Base-by-base conservation (phyloP, 2,329 filamentous ascomycete genomes). In the Mycosphaerelloides madeirae region DNA sequence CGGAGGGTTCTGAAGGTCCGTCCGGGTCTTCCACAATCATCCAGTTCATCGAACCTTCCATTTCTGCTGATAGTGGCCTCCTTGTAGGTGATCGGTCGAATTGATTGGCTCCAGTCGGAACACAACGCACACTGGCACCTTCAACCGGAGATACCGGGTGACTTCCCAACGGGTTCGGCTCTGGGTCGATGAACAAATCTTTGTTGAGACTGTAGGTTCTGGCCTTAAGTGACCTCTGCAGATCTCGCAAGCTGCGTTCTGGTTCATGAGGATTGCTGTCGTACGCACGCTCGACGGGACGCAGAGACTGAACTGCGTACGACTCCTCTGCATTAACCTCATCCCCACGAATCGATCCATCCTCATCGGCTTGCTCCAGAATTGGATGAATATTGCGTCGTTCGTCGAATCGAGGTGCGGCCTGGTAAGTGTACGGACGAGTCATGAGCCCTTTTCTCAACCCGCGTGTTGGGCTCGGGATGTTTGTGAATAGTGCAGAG, bases 381-480 rank as follows among this genome's bases (percentile, higher is more conserved):
- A 56, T 56, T 3, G 53, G 53, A 40, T 56, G 53, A 9, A 56
- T 56, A 20, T 46, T 46, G 39, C 75, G 68, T 33, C 65, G 67
- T 39, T 77, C 73, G 25, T 76, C 73, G 53, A 74, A 76, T 34
- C 65, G 62, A 15, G 68, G 65, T 3, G 65, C 55, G 13, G 61
- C 55, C 35, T 67, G 67, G 40, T 66, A 66, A 28, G 56, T 56
- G 35, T 68, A 67, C 20, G 58, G 58, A 38, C 60, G 65, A 32
- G 61, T 62, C 9, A 61, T 57, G 6, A 69, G 45, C 41, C 64
- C 68, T 38, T 70, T 68, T 33, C 72, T 61, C 15, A 75, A 53
- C 1, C 72, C 72, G 38, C 71, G 59, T 7, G 71, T 74, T 1
- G 72, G 72, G 48, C 70, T 75, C 1, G 71, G 71, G 13, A 72